Percentiles rank a stretch among this genome's conserved stretches.
These are phyloP conservation scores for Phialophora expanda DNA, from an alignment of 2,329 filamentous ascomycete species.

Conservation along the genomic window DNA sequence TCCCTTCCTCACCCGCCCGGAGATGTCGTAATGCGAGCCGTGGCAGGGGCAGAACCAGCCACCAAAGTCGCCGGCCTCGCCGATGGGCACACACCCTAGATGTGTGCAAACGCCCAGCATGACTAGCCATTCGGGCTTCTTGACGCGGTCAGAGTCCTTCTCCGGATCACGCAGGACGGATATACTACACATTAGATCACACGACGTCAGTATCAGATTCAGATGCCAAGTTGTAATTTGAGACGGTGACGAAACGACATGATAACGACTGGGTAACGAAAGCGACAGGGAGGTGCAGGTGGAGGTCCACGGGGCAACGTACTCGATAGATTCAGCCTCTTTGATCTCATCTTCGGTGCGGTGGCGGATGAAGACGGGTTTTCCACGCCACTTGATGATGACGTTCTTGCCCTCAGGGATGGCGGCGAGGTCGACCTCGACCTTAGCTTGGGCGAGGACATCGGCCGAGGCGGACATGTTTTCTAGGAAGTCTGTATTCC, in stretches of 20 bases:
- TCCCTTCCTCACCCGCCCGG: constrained; percentile 95
- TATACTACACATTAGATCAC: constrained; percentile 50
- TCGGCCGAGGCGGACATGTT: constrained; percentile 99
- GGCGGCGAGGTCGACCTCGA: constrained; percentile 88
- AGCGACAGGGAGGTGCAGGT: neutral
- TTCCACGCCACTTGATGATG: constrained; percentile 99
- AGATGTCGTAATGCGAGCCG: constrained; percentile 99
- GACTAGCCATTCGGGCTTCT: constrained; percentile 98
- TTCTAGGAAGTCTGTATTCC: constrained; percentile 85
- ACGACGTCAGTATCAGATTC: constrained; percentile 4
- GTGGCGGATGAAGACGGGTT: constrained; percentile 99
- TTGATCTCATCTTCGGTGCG: constrained; percentile 91
- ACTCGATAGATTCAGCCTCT: constrained; percentile 85
- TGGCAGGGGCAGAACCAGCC: constrained; percentile 99
- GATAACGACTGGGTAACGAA: neutral
- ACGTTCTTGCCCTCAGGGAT: constrained; percentile 99
- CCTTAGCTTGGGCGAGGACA: constrained; percentile 98
- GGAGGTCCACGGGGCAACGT: constrained; percentile 10
- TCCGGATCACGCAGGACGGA: constrained; percentile 87
- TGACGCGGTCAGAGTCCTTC: constrained; percentile 86
- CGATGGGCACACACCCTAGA: constrained; percentile 97
- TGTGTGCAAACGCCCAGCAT: constrained; percentile 99
- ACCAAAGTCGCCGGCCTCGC: constrained; percentile 95
- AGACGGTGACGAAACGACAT: neutral
- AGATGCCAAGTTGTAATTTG: neutral